Conservation (phyloP, 176 grass and related monocot species). For the Alloteropsis semialata region DNA sequence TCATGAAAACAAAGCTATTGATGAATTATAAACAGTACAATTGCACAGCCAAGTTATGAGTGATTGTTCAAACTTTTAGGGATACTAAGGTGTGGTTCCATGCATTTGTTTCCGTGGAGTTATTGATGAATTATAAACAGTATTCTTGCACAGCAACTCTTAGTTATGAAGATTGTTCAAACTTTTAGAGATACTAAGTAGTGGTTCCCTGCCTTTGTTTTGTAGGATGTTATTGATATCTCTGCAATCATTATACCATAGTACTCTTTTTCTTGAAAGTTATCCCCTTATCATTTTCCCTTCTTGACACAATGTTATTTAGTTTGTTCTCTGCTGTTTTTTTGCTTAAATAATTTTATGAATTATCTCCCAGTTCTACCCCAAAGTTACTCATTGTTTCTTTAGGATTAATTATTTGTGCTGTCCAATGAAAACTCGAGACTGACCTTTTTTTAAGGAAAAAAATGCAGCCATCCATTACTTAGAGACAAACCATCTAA, state of each 20-base stretch:
- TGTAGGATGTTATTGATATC: neutral
- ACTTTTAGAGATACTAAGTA: neutral
- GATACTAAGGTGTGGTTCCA: neutral
- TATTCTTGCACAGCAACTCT: neutral
- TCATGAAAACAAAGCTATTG: neutral
- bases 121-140: neutral
- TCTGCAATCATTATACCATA: neutral
- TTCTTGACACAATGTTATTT: neutral
- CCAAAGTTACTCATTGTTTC: neutral
- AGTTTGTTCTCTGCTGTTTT: neutral
- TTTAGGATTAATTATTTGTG: neutral
- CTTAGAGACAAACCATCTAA: neutral
- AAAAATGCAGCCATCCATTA: neutral
- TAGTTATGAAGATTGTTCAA: neutral
- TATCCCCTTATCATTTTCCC: neutral
- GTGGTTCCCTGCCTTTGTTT: neutral
- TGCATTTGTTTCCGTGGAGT: neutral
- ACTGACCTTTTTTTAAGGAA: neutral
- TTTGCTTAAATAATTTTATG: neutral
- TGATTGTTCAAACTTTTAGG: conserved; percentile 12
- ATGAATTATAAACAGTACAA: neutral
- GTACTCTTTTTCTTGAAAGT: neutral
- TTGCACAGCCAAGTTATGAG: neutral
- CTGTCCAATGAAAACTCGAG: neutral
- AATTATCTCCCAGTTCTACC: neutral